These are phyloP conservation scores for Waitea zeae DNA, from an alignment of 1,284 basidiomycete genomes.

Conservation along the genomic window DNA sequence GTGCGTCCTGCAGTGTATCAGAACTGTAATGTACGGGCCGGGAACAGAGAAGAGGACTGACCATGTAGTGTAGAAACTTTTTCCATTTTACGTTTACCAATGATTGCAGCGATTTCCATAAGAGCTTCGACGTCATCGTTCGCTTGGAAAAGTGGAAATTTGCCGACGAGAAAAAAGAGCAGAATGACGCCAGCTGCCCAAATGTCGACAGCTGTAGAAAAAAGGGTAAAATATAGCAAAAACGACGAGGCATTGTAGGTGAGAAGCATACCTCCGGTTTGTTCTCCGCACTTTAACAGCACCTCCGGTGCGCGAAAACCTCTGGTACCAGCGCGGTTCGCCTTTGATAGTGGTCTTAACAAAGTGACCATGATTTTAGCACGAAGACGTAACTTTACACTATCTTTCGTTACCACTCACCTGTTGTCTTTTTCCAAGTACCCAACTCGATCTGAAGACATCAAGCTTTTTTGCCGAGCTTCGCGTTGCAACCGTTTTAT, in stretches of 20 bases:
- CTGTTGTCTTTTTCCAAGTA: conserved; percentile 54
- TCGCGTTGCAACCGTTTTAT: conserved; percentile 38
- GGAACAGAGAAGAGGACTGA: conserved; percentile 19
- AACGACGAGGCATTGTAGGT: conserved; percentile 3
- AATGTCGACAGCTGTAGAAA: conserved; percentile 70
- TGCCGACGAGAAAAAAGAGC: conserved; percentile 80
- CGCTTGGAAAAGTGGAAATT: conserved; percentile 92
- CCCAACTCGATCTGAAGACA: conserved; percentile 50
- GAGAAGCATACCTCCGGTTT: conserved; percentile 65
- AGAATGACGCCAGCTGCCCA: conserved; percentile 94
- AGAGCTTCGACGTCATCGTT: conserved; percentile 91
- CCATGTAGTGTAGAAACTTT: conserved; percentile 81
- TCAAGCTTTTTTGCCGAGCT: conserved; percentile 36
- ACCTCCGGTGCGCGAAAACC: conserved; percentile 98
- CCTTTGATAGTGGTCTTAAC: conserved; percentile 68
- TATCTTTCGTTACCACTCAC: conserved; percentile 14
- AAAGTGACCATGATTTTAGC: neutral
- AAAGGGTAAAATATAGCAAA: conserved; percentile 3
- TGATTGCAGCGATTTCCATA: conserved; percentile 84
- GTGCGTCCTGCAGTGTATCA: conserved; percentile 46
- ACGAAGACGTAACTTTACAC: neutral
- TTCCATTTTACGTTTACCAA: conserved; percentile 78
- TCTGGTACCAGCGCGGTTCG: conserved; percentile 91
- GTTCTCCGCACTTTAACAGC: conserved; percentile 86
- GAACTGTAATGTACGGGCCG: conserved; percentile 6